Base-by-base conservation (phyloP, 495 filamentous ascomycete species). In the Talaromyces nanjingensis region DNA sequence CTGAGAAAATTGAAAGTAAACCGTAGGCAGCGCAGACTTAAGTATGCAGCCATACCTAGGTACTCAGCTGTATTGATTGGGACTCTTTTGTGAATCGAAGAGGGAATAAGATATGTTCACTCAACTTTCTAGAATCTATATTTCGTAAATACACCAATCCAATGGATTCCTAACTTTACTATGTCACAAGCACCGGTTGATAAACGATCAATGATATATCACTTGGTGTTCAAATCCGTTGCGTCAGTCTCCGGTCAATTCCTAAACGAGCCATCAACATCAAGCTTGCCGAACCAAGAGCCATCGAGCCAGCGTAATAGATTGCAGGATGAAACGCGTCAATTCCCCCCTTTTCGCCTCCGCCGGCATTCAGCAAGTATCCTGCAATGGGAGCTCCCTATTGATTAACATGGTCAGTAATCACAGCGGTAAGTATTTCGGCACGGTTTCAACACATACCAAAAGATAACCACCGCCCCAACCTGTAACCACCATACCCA, bases 401-500 rank as follows among this genome's bases (percentile, higher is more conserved):
- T 65, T 11, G 37, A 5, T 22, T 37, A 12, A 31, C 24, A 20
- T 34, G 31, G 27, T 70, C 59, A 73, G 64, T 27, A 63, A 59
- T 20, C 37, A 60, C 14, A n/a, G 22, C 39, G 0, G 16, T 45
- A 45, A n/a, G 0, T 47, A 16, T n/a, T 18, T 3, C 6, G 29
- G 9, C 4, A 57, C 53, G 57, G 57, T 6, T 22, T 52, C 29
- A 25, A n/a, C 25, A 70, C 74, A 66, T 66, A 79, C 81, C 74
- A 86, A 68, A 24, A 86, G 72, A 71, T 86, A 86, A 1, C 83
- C 83, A 5, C 81, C 84, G 54, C 77, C 75, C 84, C 83, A 87
- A 1, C 84, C 81, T 9, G 81, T 86, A 1, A 86, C 79, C 59
- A 83, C 75, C 84, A 87, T 87, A 0, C 82, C 81, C 80, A 87